Base-by-base conservation (phyloP, 176 grass and related monocot genomes). In the Lolium rigidum region DNA sequence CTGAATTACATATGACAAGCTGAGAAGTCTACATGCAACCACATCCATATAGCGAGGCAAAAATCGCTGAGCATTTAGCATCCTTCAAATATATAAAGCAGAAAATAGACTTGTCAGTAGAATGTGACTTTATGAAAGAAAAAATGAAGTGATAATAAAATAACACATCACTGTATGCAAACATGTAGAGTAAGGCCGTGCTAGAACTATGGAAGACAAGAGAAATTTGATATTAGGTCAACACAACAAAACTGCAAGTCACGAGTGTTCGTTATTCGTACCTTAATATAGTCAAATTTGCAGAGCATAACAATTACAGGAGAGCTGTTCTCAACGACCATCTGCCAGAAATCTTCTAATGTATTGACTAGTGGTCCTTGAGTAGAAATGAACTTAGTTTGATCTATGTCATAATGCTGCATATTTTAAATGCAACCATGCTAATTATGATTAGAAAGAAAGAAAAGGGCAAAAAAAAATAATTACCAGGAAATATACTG, bases 221-320 rank as follows among this genome's bases (percentile, higher is more conserved):
- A 43, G 28, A 62, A 77, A 51, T 13, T 38, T 3, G 76, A 85
- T 7, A 77, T 41, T 66, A 70, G 5, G 8, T 28, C 74, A 78
- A 78, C 20, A 78, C 31, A 66, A 66, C 25, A 49, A 55, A 85
- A 85, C 74, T 26, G 21, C 71, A 75, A 75, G 14, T 63, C 38
- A 70, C 3, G 11, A 76, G 22, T 35, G 22, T 76, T 68, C 44
- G 60, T 76, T 4, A 37, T 66, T 64, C 82, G 76, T 71, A 98
- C 97, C 97, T 91, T 94, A 39, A 9, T 9, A 74, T 35, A 82
- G 75, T 98, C 97, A 80, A 94, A 85, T 46, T 89, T 89, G 49
- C 94, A 88, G 57, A 96, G 66, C 97, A 98, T 98, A 78, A 98
- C 94, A 77, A 98, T 98, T 41, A 94, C 86, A 85, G 90, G 86